These are phyloP conservation scores for Fusarium sterilihyphosum DNA, from an alignment of 2,329 filamentous ascomycete species.

Conservation along the genomic window DNA sequence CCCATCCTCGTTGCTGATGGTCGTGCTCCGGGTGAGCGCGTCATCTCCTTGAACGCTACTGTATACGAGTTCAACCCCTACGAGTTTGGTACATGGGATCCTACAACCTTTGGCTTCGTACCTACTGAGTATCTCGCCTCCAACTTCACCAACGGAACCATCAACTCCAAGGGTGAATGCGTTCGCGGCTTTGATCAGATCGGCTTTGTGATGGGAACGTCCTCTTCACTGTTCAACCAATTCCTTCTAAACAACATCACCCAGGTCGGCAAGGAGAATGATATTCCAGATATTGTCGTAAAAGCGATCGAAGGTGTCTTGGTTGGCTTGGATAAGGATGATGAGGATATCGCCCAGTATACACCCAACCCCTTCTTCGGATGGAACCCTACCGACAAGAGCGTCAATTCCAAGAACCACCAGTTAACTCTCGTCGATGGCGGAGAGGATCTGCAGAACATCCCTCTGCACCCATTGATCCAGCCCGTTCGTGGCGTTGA, in stretches of 20 bases:
- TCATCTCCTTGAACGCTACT: slow-evolving; percentile 65
- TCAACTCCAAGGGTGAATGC: slow-evolving; percentile 56
- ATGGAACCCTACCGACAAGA: slow-evolving; percentile 58
- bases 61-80: slow-evolving; percentile 74
- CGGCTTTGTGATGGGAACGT: slow-evolving; percentile 84
- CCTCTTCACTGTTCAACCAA: slow-evolving; percentile 81
- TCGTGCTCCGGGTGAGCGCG: slow-evolving; percentile 54
- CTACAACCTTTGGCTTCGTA: slow-evolving; percentile 67
- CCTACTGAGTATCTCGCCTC: slow-evolving; percentile 69
- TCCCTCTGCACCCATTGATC: slow-evolving; percentile 75
- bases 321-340: slow-evolving; percentile 60
- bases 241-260: slow-evolving; percentile 63
- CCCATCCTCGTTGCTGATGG: slow-evolving; percentile 62
- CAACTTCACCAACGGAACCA: slow-evolving; percentile 61
- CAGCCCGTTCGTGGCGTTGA: slow-evolving; percentile 63
- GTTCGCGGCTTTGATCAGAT: slow-evolving; percentile 78
- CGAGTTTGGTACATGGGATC: slow-evolving; percentile 74
- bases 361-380: slow-evolving; percentile 67
- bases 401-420: slow-evolving; percentile 54
- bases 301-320: slow-evolving; percentile 63
- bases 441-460: slow-evolving; percentile 81
- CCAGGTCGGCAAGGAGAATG: slow-evolving; percentile 60
- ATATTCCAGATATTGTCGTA: slow-evolving; percentile 53
- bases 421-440: slow-evolving; percentile 81
- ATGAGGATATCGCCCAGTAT: slow-evolving; percentile 81